Evolutionary conservation across 331 rosid genomes (phyloP).

Genomic region (Phaseolus coccineus): DNA sequence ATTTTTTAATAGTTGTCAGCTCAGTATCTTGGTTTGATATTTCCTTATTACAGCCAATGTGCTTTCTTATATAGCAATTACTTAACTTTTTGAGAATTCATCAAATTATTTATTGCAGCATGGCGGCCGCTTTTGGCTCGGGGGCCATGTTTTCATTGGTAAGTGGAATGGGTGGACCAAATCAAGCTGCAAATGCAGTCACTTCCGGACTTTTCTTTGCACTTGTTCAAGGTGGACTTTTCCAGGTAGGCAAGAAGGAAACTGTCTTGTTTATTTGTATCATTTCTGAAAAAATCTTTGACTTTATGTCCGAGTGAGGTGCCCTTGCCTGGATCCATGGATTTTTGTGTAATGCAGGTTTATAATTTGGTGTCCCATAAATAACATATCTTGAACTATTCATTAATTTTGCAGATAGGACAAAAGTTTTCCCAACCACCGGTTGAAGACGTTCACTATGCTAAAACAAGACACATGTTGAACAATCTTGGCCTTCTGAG

Average conservation of each 20-base stretch:
- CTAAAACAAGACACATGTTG: slow-evolving; percentile 80
- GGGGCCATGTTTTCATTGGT: slow-evolving; percentile 93
- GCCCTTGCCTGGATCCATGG: slow-evolving; percentile 31
- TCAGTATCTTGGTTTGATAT: slow-evolving; percentile 17
- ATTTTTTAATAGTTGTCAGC: background rate
- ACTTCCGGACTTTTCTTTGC: slow-evolving; percentile 96
- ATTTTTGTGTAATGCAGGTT: slow-evolving; percentile 34
- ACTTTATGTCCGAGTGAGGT: slow-evolving; percentile 2
- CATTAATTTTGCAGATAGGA: slow-evolving; percentile 70
- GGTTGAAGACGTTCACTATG: slow-evolving; percentile 67
- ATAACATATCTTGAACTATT: slow-evolving; percentile 31
- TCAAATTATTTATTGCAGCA: slow-evolving; percentile 58
- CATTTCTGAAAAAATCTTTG: background rate
- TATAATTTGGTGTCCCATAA: slow-evolving; percentile 27
- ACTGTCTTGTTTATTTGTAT: slow-evolving; percentile 21
- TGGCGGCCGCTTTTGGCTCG: slow-evolving; percentile 98
- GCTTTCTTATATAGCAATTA: slow-evolving; percentile 30
- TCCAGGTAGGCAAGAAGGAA: slow-evolving; percentile 68
- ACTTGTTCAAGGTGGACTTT: slow-evolving; percentile 96
- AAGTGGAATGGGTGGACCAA: slow-evolving; percentile 96
- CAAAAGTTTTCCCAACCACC: slow-evolving; percentile 88
- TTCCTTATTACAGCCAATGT: background rate
- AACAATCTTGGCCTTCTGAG: slow-evolving; percentile 85
- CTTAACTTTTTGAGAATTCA: slow-evolving; percentile 14
- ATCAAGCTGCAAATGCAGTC: slow-evolving; percentile 76